These are phyloP conservation scores for Beauveria brongniartii DNA, from an alignment of 2,329 filamentous ascomycete species.

Conservation along the genomic window DNA sequence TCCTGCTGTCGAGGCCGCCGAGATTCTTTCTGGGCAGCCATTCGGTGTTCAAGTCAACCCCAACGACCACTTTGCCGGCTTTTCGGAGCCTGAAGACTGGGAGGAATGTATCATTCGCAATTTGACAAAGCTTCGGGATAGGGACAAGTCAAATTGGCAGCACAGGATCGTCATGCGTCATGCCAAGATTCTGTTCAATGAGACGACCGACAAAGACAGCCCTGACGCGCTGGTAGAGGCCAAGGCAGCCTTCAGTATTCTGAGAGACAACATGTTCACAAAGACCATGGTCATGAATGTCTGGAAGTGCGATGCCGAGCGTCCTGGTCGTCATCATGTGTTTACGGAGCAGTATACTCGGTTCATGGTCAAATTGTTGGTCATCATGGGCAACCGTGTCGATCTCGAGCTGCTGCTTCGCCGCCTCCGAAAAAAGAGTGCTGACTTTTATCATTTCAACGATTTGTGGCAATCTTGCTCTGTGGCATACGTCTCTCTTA, in stretches of 20 bases:
- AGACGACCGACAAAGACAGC: slow-evolving; percentile 23
- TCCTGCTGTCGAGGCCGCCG: slow-evolving; percentile 37
- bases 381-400: slow-evolving; percentile 63
- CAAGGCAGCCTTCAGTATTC: slow-evolving; percentile 70
- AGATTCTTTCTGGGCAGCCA: slow-evolving; percentile 48
- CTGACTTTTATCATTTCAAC: slow-evolving; percentile 60
- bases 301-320: slow-evolving; percentile 86
- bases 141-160: slow-evolving; percentile 93
- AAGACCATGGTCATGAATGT: slow-evolving; percentile 94
- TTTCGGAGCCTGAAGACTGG: slow-evolving; percentile 48
- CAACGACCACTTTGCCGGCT: slow-evolving; percentile 27
- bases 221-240: slow-evolving; percentile 54
- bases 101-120: slow-evolving; percentile 46
- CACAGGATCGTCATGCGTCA: slow-evolving; percentile 81
- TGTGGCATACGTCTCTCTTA: slow-evolving; percentile 42
- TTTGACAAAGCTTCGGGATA: slow-evolving; percentile 47
- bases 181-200: slow-evolving; percentile 46
- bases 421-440: slow-evolving; percentile 71
- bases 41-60: slow-evolving; percentile 33
- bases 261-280: slow-evolving; percentile 68
- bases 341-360: slow-evolving; percentile 82
- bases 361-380: slow-evolving; percentile 69
- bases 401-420: slow-evolving; percentile 73
- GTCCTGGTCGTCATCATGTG: slow-evolving; percentile 78
- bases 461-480: slow-evolving; percentile 53